phyloP scores from a whole-genome alignment of 164 flowering plant genomes.

The Nymphaea colorata region DNA sequence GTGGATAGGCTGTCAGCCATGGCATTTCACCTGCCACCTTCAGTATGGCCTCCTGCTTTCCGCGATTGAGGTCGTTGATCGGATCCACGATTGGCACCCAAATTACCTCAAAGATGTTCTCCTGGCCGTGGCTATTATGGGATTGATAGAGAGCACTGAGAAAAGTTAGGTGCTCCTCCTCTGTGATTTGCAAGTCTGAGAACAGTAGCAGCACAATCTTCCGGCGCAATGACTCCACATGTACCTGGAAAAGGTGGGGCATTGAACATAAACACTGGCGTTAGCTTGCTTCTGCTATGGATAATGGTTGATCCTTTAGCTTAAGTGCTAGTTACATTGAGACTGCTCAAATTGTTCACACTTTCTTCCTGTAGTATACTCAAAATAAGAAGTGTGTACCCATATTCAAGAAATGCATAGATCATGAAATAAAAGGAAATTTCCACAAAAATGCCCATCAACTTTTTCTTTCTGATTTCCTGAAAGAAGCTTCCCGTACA shows the following conservation, averaged over 20 bases:
- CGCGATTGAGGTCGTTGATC: constrained; percentile 28
- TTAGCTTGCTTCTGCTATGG: too few species aligned
- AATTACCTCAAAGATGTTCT: constrained; percentile 59
- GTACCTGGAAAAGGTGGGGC: constrained; percentile 26
- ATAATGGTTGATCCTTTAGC: too few species aligned
- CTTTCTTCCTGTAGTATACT: too few species aligned
- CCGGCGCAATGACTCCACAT: constrained; percentile 45
- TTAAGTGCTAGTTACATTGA: too few species aligned
- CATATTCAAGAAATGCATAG: too few species aligned
- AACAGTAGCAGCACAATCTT: constrained; percentile 63
- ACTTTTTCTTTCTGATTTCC: too few species aligned
- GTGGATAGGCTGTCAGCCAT: constrained; percentile 53
- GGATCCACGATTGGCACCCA: constrained; percentile 71
- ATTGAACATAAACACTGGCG: neutral
- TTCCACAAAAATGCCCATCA: too few species aligned
- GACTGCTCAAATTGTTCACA: too few species aligned
- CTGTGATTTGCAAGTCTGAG: constrained; percentile 53
- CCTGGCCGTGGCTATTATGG: constrained; percentile 22
- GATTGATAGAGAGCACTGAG: constrained; percentile 55
- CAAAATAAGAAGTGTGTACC: too few species aligned
- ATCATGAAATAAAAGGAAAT: too few species aligned
- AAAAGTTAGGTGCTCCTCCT: constrained; percentile 37
- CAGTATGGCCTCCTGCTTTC: constrained; percentile 19
- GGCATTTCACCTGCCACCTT: constrained; percentile 36
- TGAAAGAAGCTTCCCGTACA: too few species aligned